These are phyloP conservation scores for Ettlia oleoabundans DNA, from an alignment of 139 green algal genomes.

Conservation along the genomic window DNA sequence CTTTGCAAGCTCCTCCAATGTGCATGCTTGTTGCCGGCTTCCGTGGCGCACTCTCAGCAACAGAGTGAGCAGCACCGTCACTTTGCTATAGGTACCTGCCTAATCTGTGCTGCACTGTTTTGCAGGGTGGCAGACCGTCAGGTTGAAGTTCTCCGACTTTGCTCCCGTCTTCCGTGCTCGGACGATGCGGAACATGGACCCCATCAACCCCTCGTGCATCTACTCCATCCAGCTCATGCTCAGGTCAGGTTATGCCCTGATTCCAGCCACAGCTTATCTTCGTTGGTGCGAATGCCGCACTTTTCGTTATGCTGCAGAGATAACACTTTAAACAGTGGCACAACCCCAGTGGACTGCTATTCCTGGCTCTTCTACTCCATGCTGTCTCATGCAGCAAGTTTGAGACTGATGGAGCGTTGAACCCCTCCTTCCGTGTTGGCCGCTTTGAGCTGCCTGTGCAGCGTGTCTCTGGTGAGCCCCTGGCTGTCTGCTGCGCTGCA, in stretches of 20 bases:
- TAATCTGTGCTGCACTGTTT: no score
- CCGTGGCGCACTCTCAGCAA: no score
- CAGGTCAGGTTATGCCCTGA: background rate
- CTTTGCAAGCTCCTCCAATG: no score
- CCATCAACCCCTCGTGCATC: conserved; percentile 69
- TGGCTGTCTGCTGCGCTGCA: background rate
- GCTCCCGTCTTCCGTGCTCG: conserved; percentile 83
- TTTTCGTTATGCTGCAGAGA: no score
- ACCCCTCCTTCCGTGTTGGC: conserved; percentile 84
- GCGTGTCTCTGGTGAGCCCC: conserved; percentile 44
- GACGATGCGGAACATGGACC: conserved; percentile 48
- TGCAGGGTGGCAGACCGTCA: conserved; percentile 81
- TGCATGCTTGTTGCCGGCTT: no score
- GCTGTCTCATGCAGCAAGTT: conserved; percentile 94
- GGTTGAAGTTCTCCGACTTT: conserved; percentile 86
- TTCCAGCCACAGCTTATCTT: no score
- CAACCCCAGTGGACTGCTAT: no score
- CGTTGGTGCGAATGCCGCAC: no score
- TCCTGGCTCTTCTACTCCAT: background rate
- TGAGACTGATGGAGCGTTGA: conserved; percentile 92
- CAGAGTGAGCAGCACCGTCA: no score
- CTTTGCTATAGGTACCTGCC: no score
- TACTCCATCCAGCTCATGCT: conserved; percentile 53
- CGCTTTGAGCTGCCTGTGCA: conserved; percentile 82
- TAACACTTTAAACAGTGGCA: no score